Percentiles rank a stretch among this genome's conserved stretches.
These are phyloP conservation scores for Taphrina pruni DNA, from an alignment of 1,139 yeast species.

Conservation along the genomic window DNA sequence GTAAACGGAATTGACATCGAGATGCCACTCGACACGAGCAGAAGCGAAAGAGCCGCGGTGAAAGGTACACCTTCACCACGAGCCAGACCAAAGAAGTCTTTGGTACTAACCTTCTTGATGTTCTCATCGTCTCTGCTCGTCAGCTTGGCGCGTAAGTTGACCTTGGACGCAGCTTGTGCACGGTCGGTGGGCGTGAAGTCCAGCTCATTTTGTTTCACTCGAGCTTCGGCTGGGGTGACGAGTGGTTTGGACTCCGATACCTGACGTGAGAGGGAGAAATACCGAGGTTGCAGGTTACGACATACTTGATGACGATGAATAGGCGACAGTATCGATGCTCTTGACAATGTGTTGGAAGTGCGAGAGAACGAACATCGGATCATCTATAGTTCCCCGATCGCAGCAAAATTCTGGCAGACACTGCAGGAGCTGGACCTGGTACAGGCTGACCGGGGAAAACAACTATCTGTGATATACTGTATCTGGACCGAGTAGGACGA, in stretches of 20 bases:
- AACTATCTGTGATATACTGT: not conserved
- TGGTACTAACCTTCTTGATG: slow-evolving; percentile 35
- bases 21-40: slow-evolving; percentile 39
- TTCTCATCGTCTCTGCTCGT: slow-evolving; percentile 33
- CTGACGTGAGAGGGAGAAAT: not conserved
- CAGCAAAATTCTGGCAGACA: not conserved
- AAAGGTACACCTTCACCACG: slow-evolving; percentile 41
- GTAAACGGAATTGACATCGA: slow-evolving; percentile 48
- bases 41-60: slow-evolving; percentile 35
- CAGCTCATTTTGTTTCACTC: slow-evolving; percentile 34
- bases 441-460: not conserved
- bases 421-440: not conserved
- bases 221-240: slow-evolving; percentile 15
- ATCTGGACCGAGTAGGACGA: not conserved
- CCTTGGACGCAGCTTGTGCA: slow-evolving; percentile 36
- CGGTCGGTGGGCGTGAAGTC: slow-evolving; percentile 51
- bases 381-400: slow-evolving; percentile 15
- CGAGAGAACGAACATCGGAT: slow-evolving; percentile 20
- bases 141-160: slow-evolving; percentile 41
- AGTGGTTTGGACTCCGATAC: slow-evolving; percentile 7
- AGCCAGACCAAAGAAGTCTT: slow-evolving; percentile 40
- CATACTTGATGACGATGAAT: not conserved
- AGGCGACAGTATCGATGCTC: slow-evolving; percentile 5
- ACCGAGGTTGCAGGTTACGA: not conserved
- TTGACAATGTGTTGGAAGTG: not conserved